These are phyloP conservation scores for Astrothelium macrocarpum DNA, from an alignment of 495 filamentous ascomycete genomes.

Conservation along the genomic window DNA sequence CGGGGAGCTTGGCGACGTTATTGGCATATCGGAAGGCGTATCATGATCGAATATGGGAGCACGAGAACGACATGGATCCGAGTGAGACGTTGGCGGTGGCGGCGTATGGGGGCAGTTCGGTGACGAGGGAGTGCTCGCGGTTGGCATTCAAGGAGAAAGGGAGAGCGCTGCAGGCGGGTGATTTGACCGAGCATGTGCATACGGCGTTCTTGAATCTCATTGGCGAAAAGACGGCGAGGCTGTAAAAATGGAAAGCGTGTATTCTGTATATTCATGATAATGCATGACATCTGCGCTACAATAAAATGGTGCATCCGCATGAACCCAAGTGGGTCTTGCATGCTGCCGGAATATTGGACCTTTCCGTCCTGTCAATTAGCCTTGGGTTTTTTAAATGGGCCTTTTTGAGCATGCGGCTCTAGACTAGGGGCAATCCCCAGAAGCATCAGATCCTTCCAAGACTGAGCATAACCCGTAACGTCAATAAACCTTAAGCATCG, in stretches of 20 bases:
- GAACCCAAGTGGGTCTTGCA: no score
- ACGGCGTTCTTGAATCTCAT: slow-evolving; percentile 72
- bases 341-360: no score
- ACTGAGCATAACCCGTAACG: background rate
- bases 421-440: background rate
- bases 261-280: no score
- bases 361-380: no score
- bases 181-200: slow-evolving; percentile 86
- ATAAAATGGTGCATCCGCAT: no score
- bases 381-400: no score
- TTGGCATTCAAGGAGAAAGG: slow-evolving; percentile 81
- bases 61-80: slow-evolving; percentile 45
- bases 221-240: slow-evolving; percentile 36
- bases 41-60: slow-evolving; percentile 72
- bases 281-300: no score
- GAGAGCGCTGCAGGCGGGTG: slow-evolving; percentile 83
- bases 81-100: slow-evolving; percentile 65
- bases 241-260: no score
- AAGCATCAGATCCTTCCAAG: background rate
- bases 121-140: slow-evolving; percentile 87
- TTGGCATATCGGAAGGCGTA: slow-evolving; percentile 83
- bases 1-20: slow-evolving; percentile 78
- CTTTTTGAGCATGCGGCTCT: no score
- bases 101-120: slow-evolving; percentile 74
- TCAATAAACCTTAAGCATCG: background rate